These are phyloP conservation scores for Cnidoscolus chayamansa DNA, from an alignment of 441 rosid genomes.

Conservation along the genomic window DNA sequence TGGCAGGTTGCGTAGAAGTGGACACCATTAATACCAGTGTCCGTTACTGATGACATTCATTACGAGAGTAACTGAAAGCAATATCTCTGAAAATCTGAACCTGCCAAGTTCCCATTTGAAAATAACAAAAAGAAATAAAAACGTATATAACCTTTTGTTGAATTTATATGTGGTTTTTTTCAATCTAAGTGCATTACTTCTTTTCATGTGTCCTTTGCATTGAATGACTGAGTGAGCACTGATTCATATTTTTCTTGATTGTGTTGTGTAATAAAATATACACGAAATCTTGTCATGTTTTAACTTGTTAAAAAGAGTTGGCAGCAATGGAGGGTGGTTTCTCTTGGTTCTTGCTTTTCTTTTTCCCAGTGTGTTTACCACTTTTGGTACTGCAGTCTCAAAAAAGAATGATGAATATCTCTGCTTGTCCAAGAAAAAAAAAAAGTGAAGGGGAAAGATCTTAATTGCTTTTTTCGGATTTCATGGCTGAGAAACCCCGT, in stretches of 20 bases:
- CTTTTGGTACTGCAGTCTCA: conserved; percentile 27
- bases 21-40: conserved; percentile 38
- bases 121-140: conserved; percentile 17
- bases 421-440: conserved; percentile 30
- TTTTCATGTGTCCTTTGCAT: conserved; percentile 10
- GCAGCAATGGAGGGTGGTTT: background rate
- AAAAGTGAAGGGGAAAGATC: conserved; percentile 21
- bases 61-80: conserved; percentile 34
- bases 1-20: conserved; percentile 35
- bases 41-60: conserved; percentile 30
- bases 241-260: background rate
- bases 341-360: conserved; percentile 11
- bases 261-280: conserved; percentile 2
- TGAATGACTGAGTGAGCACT: background rate
- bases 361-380: background rate
- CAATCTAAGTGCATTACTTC: conserved; percentile 10
- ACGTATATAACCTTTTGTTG: conserved; percentile 18
- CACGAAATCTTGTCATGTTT: background rate
- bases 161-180: conserved; percentile 3
- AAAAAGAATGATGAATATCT: conserved; percentile 31
- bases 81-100: conserved; percentile 24
- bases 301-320: too few species aligned
- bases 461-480: conserved; percentile 25
- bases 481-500: conserved; percentile 30
- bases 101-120: conserved; percentile 23